A percentile compares a stretch with the other conserved stretches of the same genome.
Conservation (phyloP, 306 rosid genomes). For the Oxytropis ochrocephala region DNA sequence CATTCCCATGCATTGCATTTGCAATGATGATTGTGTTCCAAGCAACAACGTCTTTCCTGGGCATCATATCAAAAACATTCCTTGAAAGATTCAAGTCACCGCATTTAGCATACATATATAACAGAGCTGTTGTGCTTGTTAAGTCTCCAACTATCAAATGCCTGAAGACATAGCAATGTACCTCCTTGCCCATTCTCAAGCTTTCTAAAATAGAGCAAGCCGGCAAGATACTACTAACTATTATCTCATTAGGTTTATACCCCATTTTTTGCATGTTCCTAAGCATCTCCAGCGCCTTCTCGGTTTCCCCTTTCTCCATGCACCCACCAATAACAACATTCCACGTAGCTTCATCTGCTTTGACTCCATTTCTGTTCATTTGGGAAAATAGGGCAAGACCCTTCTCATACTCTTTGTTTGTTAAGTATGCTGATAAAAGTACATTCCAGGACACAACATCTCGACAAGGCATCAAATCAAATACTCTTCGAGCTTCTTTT, state of each 20-base stretch:
- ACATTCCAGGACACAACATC: conserved; percentile 53
- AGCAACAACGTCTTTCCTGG: conserved; percentile 38
- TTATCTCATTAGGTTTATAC: conserved; percentile 44
- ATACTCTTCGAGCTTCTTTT: conserved; percentile 32
- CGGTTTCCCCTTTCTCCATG: conserved; percentile 38
- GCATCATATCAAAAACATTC: conserved; percentile 34
- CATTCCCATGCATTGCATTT: conserved; percentile 51
- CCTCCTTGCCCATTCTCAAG: conserved; percentile 48
- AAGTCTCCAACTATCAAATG: conserved; percentile 33
- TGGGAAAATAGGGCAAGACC: conserved; percentile 34
- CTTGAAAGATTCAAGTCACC: conserved; percentile 44
- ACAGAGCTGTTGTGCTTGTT: conserved; percentile 34
- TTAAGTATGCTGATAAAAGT: conserved; percentile 41
- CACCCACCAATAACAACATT: conserved; percentile 53
- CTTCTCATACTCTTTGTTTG: conserved; percentile 34
- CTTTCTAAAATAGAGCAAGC: conserved; percentile 47
- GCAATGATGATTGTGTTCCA: conserved; percentile 59
- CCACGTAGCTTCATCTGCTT: conserved; percentile 43
- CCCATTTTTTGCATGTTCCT: conserved; percentile 48
- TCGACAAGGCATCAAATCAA: conserved; percentile 39
- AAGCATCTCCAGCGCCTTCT: conserved; percentile 38
- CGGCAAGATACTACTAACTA: conserved; percentile 41
- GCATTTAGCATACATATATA: conserved; percentile 49
- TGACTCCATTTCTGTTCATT: conserved; percentile 36
- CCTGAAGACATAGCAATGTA: conserved; percentile 45